Evolutionary conservation across 148 eudicot species (phyloP).

Genomic region (Heliosperma pusillum): DNA sequence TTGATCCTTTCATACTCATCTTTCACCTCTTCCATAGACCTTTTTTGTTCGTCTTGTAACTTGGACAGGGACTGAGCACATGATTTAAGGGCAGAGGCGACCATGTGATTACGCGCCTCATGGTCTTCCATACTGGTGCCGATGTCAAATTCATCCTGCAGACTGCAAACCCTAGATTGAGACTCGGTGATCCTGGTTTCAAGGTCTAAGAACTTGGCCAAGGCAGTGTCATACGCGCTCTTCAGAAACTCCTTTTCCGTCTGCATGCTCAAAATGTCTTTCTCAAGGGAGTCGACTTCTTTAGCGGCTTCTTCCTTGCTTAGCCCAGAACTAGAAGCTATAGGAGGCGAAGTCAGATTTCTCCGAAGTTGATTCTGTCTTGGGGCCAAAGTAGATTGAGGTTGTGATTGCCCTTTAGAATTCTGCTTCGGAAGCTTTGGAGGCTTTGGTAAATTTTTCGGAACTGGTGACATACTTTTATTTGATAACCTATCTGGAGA

Average conservation of each 20-base stretch:
- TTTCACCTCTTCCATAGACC: slow-evolving; percentile 39
- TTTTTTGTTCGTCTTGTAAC: slow-evolving; percentile 46
- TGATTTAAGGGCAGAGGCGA: slow-evolving; percentile 53
- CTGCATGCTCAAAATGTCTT: slow-evolving; percentile 59
- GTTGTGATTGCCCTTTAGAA: slow-evolving; percentile 17
- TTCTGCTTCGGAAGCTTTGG: slow-evolving; percentile 29
- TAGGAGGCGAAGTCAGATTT: slow-evolving; percentile 23
- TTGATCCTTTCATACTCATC: slow-evolving; percentile 46
- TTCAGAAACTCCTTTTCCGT: slow-evolving; percentile 71
- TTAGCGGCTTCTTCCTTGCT: slow-evolving; percentile 50
- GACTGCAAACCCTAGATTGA: slow-evolving; percentile 45
- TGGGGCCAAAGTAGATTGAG: slow-evolving; percentile 37
- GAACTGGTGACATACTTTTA: slow-evolving; percentile 28
- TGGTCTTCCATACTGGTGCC: slow-evolving; percentile 69
- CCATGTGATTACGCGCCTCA: slow-evolving; percentile 64
- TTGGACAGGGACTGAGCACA: slow-evolving; percentile 53
- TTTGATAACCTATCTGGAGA: slow-evolving; percentile 25
- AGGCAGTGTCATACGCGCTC: slow-evolving; percentile 54
- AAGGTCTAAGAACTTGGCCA: slow-evolving; percentile 57
- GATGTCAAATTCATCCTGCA: slow-evolving; percentile 71
- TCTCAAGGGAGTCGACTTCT: slow-evolving; percentile 61
- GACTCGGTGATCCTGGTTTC: slow-evolving; percentile 54
- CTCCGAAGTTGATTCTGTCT: slow-evolving; percentile 53
- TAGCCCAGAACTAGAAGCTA: slow-evolving; percentile 39
- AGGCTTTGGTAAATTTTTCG: slow-evolving; percentile 42